Evolutionary conservation across 2,329 filamentous ascomycete species (phyloP).

Genomic region (Paracamarosporium sp.): DNA sequence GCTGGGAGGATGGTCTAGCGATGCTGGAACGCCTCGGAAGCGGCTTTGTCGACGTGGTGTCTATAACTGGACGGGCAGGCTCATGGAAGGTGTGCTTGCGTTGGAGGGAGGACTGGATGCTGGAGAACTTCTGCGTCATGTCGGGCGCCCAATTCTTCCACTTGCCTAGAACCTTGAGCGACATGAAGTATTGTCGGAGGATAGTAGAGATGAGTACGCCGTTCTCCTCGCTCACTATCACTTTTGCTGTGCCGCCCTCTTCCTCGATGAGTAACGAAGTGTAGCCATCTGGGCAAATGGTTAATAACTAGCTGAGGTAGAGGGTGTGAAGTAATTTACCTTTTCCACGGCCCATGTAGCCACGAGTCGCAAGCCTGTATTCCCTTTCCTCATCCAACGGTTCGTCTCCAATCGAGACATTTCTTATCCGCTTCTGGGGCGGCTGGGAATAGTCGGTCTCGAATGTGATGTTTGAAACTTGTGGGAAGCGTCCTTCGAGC

Average conservation of each 20-base stretch:
- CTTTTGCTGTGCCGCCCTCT: conserved; percentile 77
- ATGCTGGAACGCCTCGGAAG: conserved; percentile 6
- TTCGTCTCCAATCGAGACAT: conserved; percentile 65
- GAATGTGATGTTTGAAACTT: conserved; percentile 84
- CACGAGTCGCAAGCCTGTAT: conserved; percentile 79
- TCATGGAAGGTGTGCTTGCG: conserved; percentile 58
- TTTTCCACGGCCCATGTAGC: conserved; percentile 89
- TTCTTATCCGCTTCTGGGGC: conserved; percentile 68
- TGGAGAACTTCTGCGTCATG: conserved; percentile 69
- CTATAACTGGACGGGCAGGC: conserved; percentile 27
- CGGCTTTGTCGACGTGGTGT: conserved; percentile 29
- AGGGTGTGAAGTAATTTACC: conserved; percentile 14
- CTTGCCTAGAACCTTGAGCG: conserved; percentile 77
- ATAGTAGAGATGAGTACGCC: conserved; percentile 87
- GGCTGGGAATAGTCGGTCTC: conserved; percentile 71
- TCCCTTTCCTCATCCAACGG: conserved; percentile 67
- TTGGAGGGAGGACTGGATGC: conserved; percentile 68
- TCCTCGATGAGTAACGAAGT: conserved; percentile 75
- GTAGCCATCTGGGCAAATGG: conserved; percentile 69
- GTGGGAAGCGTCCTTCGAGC: conserved; percentile 81
- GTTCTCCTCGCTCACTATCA: conserved; percentile 84
- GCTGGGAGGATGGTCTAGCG: background rate
- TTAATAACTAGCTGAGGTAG: conserved; percentile 8
- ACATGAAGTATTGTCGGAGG: conserved; percentile 90
- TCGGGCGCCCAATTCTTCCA: conserved; percentile 76